These are phyloP conservation scores for Verticillium klebahnii DNA, from an alignment of 2,329 filamentous ascomycete genomes.

Conservation along the genomic window DNA sequence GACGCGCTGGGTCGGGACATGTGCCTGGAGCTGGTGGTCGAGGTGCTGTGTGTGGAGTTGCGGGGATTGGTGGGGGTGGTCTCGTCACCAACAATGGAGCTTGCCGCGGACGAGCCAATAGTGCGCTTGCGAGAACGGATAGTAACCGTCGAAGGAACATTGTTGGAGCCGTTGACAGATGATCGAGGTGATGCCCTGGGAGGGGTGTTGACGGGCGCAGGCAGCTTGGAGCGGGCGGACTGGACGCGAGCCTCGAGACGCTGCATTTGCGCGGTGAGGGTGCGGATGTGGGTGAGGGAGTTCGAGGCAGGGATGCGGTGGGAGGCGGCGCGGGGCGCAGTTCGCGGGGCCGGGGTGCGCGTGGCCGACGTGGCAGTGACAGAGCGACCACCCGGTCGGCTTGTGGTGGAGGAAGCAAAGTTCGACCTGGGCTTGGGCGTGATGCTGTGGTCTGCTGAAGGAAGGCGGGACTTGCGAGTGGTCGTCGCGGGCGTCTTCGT, in stretches of 20 bases:
- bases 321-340: conserved; percentile 32
- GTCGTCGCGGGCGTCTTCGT: conserved; percentile 46
- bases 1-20: conserved; percentile 57
- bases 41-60: conserved; percentile 45
- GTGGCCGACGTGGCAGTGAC: conserved; percentile 38
- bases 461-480: conserved; percentile 42
- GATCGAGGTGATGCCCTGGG: conserved; percentile 73
- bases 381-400: conserved; percentile 27
- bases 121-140: conserved; percentile 68
- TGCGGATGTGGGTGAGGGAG: conserved; percentile 89
- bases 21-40: conserved; percentile 43
- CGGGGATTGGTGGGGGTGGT: conserved; percentile 21
- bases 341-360: conserved; percentile 51
- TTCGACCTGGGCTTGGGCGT: conserved; percentile 46
- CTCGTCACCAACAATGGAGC: conserved; percentile 44
- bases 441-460: conserved; percentile 27
- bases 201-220: conserved; percentile 72
- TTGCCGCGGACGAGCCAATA: conserved; percentile 50
- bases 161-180: conserved; percentile 31
- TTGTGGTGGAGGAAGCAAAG: conserved; percentile 28
- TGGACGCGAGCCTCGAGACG: conserved; percentile 92
- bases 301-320: conserved; percentile 52
- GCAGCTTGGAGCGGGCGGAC: conserved; percentile 84
- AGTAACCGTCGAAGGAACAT: conserved; percentile 53
- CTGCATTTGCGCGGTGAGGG: conserved; percentile 94